These are phyloP conservation scores for Cryptococcus deneoformans DNA, from an alignment of 1,284 basidiomycete species.

Conservation along the genomic window DNA sequence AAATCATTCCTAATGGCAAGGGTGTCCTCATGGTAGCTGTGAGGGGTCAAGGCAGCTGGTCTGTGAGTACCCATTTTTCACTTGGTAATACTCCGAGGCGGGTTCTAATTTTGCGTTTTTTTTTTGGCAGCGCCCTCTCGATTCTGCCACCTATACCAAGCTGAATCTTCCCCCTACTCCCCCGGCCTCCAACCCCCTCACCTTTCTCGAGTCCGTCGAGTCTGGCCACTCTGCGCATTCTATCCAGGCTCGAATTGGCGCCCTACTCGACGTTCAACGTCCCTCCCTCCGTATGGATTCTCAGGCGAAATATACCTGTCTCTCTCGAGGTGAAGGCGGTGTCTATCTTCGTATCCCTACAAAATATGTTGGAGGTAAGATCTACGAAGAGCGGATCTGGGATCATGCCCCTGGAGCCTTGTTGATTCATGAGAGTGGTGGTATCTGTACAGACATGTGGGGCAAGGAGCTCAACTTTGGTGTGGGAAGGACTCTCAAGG, in stretches of 20 bases:
- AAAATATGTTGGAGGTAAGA: constrained; percentile 57
- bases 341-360: constrained; percentile 91
- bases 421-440: constrained; percentile 86
- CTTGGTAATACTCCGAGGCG: neutral
- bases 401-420: constrained; percentile 90
- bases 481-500: constrained; percentile 76
- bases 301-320: constrained; percentile 92
- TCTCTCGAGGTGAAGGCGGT: constrained; percentile 83
- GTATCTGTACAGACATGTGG: constrained; percentile 76
- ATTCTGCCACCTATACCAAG: constrained; percentile 33
- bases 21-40: constrained; percentile 84
- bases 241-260: constrained; percentile 73
- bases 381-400: constrained; percentile 90
- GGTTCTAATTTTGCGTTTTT: neutral
- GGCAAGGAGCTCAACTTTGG: constrained; percentile 82
- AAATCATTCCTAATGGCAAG: constrained; percentile 51
- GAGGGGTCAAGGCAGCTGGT: constrained; percentile 71
- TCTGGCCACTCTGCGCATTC: constrained; percentile 85
- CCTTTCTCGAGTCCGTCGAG: constrained; percentile 89
- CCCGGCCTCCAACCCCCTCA: constrained; percentile 42
- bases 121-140: constrained; percentile 29
- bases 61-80: constrained; percentile 51
- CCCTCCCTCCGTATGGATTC: constrained; percentile 86
- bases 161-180: constrained; percentile 41
- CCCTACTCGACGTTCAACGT: constrained; percentile 63